Evolutionary conservation across 2,329 filamentous ascomycete genomes (phyloP).

Genomic region (Aphanoascus verrucosus): DNA sequence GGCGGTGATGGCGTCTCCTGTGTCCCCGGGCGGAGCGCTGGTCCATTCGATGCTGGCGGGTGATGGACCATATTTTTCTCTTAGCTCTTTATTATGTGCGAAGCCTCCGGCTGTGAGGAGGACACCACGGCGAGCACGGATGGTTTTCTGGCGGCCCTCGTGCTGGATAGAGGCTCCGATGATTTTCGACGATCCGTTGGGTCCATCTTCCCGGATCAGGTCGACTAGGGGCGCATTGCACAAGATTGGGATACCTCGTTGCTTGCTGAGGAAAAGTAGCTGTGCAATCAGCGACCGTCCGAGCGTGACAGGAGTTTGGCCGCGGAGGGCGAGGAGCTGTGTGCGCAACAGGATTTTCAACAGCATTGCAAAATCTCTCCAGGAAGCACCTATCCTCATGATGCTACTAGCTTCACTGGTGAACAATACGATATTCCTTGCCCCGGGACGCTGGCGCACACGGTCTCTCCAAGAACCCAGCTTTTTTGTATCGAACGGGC

Average conservation of each 20-base stretch:
- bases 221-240: not conserved
- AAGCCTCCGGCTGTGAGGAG: slow-evolving; percentile 31
- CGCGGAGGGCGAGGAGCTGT: slow-evolving; percentile 12
- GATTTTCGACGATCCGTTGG: slow-evolving; percentile 15
- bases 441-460: slow-evolving; percentile 14
- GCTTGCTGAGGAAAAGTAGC: slow-evolving; percentile 14
- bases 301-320: slow-evolving; percentile 17
- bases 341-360: slow-evolving; percentile 8
- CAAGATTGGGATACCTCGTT: slow-evolving; percentile 13
- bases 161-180: slow-evolving; percentile 21
- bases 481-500: slow-evolving; percentile 21
- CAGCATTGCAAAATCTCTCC: not conserved
- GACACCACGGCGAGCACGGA: slow-evolving; percentile 24
- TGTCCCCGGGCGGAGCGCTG: slow-evolving; percentile 22
- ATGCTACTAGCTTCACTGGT: slow-evolving; percentile 5
- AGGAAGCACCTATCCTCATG: not conserved
- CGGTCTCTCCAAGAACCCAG: slow-evolving; percentile 21
- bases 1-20: slow-evolving; percentile 19
- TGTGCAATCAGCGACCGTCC: slow-evolving; percentile 19
- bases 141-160: slow-evolving; percentile 17
- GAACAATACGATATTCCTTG: slow-evolving; percentile 13
- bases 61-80: slow-evolving; percentile 19
- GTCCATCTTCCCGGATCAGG: slow-evolving; percentile 13
- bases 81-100: slow-evolving; percentile 24
- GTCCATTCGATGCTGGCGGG: slow-evolving; percentile 17